Evolutionary conservation across 495 filamentous ascomycete genomes (phyloP).

Genomic region (Trichoderma gamsii): DNA sequence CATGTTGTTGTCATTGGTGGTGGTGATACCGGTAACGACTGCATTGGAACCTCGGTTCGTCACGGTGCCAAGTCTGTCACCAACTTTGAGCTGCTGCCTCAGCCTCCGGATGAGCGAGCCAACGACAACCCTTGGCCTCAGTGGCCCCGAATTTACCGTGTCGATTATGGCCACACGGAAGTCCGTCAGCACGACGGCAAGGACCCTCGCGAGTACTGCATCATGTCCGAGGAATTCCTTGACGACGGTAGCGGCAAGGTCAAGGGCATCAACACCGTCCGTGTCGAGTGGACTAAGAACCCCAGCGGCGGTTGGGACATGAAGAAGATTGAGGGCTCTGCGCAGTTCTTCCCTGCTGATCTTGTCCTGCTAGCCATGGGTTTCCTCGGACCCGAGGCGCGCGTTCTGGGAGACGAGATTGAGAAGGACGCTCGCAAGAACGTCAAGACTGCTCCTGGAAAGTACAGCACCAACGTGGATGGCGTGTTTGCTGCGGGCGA

Average conservation of each 20-base stretch:
- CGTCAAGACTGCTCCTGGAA: slow-evolving; percentile 88
- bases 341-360: slow-evolving; percentile 97
- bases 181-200: slow-evolving; percentile 97
- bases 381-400: slow-evolving; percentile 92
- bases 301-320: slow-evolving; percentile 95
- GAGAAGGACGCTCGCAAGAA: slow-evolving; percentile 95
- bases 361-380: slow-evolving; percentile 97
- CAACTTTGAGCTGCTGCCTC: slow-evolving; percentile 96
- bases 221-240: slow-evolving; percentile 98
- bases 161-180: slow-evolving; percentile 96
- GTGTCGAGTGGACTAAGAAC: slow-evolving; percentile 94
- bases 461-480: slow-evolving; percentile 80
- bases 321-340: slow-evolving; percentile 92
- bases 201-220: slow-evolving; percentile 96
- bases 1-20: slow-evolving; percentile 96
- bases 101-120: slow-evolving; percentile 89
- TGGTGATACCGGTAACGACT: slow-evolving; percentile 98
- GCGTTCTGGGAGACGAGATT: slow-evolving; percentile 76
- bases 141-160: slow-evolving; percentile 97
- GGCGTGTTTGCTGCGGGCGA: slow-evolving; percentile 96
- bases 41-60: slow-evolving; percentile 96
- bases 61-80: slow-evolving; percentile 94
- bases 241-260: slow-evolving; percentile 85
- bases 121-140: slow-evolving; percentile 99
- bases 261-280: slow-evolving; percentile 94